Conservation (phyloP, 106 monocot species). For the Acorus gramineus region DNA sequence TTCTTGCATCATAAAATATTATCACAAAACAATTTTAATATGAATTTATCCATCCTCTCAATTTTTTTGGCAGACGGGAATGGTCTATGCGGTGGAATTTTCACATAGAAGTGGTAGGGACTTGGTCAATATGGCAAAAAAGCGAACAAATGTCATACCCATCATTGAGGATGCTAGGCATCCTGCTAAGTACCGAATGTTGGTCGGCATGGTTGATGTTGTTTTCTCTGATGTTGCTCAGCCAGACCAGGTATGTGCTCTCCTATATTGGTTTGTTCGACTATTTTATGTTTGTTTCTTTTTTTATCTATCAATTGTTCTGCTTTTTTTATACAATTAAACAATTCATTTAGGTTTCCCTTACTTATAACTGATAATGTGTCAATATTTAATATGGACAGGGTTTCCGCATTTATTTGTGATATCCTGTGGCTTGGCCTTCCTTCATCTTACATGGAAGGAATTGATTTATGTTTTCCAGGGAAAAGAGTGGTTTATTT, state of each 20-base stretch:
- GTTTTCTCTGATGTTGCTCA: constrained; percentile 99
- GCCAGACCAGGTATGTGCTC: constrained; percentile 69
- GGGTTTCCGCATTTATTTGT: too few relatives aligned
- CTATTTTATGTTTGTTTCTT: background rate
- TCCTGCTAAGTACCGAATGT: constrained; percentile 88
- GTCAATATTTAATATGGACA: too few relatives aligned
- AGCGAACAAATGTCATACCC: constrained; percentile 86
- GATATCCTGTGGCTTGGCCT: too few relatives aligned
- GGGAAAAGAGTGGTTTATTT: too few relatives aligned
- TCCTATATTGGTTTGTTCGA: background rate
- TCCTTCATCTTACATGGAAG: too few relatives aligned
- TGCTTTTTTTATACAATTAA: background rate
- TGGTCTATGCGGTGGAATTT: constrained; percentile 96
- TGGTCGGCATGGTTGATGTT: constrained; percentile 98
- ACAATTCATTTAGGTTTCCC: too few relatives aligned
- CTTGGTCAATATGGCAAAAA: constrained; percentile 96
- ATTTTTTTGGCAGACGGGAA: constrained; percentile 45
- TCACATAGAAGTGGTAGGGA: constrained; percentile 95
- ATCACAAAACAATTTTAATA: too few relatives aligned
- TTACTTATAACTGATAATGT: too few relatives aligned
- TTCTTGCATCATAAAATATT: background rate
- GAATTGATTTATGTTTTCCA: too few relatives aligned
- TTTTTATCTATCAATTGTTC: background rate
- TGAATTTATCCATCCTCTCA: too few relatives aligned
- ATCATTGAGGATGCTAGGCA: constrained; percentile 98